These are phyloP conservation scores for Calonectria naviculata DNA, from an alignment of 2,329 filamentous ascomycete genomes.

Conservation along the genomic window DNA sequence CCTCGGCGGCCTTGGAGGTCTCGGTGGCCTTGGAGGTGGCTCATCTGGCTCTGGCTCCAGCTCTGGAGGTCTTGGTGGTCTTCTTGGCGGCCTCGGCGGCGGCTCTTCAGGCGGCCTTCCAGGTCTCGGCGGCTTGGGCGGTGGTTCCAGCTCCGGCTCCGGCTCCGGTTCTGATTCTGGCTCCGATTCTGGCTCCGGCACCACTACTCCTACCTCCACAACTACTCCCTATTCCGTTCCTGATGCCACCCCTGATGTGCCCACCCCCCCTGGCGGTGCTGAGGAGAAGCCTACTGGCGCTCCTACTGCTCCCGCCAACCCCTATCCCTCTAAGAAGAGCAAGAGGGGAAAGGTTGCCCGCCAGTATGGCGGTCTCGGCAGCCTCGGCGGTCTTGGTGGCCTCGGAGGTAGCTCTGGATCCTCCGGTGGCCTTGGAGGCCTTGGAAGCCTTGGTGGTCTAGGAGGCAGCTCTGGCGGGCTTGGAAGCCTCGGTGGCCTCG, in stretches of 20 bases:
- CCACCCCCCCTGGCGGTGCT: not conserved
- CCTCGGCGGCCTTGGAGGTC: not conserved
- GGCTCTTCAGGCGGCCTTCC: not conserved
- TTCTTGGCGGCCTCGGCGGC: not conserved
- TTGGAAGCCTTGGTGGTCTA: not conserved
- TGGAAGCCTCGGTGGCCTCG: not conserved
- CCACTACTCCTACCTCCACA: not conserved
- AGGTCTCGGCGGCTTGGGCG: not conserved
- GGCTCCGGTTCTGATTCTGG: not conserved
- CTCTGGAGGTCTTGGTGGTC: not conserved
- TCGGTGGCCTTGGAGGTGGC: not conserved
- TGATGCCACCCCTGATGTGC: not conserved
- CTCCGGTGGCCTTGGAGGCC: not conserved
- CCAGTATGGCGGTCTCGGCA: not conserved
- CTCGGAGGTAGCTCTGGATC: not conserved
- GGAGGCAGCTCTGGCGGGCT: too few relatives aligned
- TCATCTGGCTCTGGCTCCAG: not conserved
- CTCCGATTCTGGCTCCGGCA: not conserved
- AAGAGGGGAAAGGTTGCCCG: not conserved
- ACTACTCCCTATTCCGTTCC: not conserved
- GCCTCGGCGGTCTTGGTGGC: not conserved
- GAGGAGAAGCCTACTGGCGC: not conserved
- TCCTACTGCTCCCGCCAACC: not conserved
- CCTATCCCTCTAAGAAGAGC: not conserved
- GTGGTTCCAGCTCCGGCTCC: not conserved